Evolutionary conservation across 1,284 basidiomycete species (phyloP), one percentile per base, ranked within the genome.

Genomic region (Porogramme epimiltina): DNA sequence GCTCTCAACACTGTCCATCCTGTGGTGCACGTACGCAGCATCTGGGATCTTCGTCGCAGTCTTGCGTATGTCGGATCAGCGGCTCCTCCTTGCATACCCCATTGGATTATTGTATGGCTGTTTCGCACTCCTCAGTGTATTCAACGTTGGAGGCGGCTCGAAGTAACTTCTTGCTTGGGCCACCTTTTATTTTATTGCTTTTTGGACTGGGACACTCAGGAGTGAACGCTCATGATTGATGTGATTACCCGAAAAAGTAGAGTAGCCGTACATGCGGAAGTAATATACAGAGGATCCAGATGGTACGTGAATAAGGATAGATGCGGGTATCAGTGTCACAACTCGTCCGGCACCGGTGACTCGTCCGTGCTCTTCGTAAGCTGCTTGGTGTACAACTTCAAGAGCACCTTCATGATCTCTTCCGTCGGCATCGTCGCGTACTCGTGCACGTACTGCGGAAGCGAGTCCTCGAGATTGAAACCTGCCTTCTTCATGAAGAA

Each of bases 21-120:
- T 93, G 37, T 98, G 95, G 95, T 98, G 94, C 74, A 96, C 95
- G 38, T 94, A 95, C 65, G 85, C 94, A 6, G 95, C 95, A 15
- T 95, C 92, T 9, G 88, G 89, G 6, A 98, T 98, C 56, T 98
- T 98, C 62, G 93, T 95, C 19, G 88, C 91, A 1, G 93, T 97
- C 18, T 77, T 98, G 44, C 84, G 91, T 56, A 95, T 98, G 91
- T 92, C 92, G 25, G 89, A 94, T 58, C 95, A 98, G 69, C 81
- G 94, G 42, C 75, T 97, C 40, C 81, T 98, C 19, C 94, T 98
- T 37, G 95, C 94, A 58, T 98, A 98, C 70, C 95, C 95, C 15
- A 85, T 97, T 47, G 93, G 91, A 41, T 73, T 98, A 48, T 74
- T 98, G 39, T 98, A 95, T 62, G 93, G 92, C 22, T 95, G 92